Base-by-base conservation (phyloP, 352 stramenopile species). In the Globisporangium spinosum region DNA sequence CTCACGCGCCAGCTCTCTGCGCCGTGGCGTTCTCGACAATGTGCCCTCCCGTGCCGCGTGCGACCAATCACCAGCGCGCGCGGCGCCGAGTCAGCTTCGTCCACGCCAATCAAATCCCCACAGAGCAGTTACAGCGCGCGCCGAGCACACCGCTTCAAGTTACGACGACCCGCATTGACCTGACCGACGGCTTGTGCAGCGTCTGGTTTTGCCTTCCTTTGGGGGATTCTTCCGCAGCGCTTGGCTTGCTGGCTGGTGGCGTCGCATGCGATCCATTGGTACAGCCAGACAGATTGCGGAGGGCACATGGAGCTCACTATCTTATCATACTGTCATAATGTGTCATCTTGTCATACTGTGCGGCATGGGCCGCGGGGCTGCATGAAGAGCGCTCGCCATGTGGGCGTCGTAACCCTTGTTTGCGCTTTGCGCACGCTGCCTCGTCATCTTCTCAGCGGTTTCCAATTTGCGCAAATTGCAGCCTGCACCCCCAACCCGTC, bases 381-480 rank as follows among this genome's bases (percentile, higher is more conserved):
- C 38, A 45, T 45, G 13, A 45, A 45, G 27, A 38, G 56, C 32
- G 17, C 34, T 8, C 56, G 27, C 34, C 20, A 17, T 27, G 2
- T 12, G 25, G 56, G 17, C 17, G 40, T 49, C 56, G n/a, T 32
- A 45, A 62, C 32, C 32, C 56, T 22, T 43, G 25, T 13, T 29
- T 55, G 40, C 17, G 38, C 38, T 45, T 17, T 17, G 13, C 38
- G 13, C 12, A 45, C 6, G n/a, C 1, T 34, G 60, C 60, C 60
- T 65, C 60, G 60, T 65, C 60, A 65, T 10, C 27, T 3, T 45
- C 40, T 13, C 5, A 20, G 25, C 20, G 27, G 60, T 23, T 56
- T 65, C 29, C n/a, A 65, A 65, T 65, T 65, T 58, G 60, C 20
- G 23, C 43, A 65, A 22, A 12, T 43, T 34, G 43, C 40, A 49